Evolutionary conservation across 495 filamentous ascomycete species (phyloP).

Genomic region (Neurospora sp.): DNA sequence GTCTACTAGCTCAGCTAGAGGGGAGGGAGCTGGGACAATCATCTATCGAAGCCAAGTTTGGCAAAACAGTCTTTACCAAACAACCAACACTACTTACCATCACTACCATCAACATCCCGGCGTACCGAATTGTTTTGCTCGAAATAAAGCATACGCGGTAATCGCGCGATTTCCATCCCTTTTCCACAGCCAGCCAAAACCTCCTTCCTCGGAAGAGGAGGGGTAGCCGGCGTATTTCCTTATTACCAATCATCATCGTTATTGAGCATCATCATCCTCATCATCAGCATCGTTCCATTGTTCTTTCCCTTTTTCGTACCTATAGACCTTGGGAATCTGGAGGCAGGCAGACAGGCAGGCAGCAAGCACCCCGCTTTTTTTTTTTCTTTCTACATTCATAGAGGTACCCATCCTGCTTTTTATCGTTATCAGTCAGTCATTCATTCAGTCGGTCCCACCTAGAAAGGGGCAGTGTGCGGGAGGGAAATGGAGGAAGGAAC

Average conservation of each 20-base stretch:
- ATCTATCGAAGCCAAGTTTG: neutral
- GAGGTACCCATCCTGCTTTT: neutral
- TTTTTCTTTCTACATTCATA: neutral
- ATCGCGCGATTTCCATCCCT: neutral
- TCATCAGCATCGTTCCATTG: neutral
- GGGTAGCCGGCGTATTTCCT: neutral
- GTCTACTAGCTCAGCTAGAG: slow-evolving; percentile 1
- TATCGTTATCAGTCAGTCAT: neutral
- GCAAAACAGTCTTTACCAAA: neutral
- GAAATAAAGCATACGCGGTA: neutral
- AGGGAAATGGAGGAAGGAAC: neutral
- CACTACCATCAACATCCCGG: neutral
- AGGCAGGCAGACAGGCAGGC: neutral
- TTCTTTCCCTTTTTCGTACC: neutral
- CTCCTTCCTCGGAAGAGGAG: neutral
- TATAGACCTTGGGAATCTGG: neutral
- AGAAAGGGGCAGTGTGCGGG: neutral
- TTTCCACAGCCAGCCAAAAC: neutral
- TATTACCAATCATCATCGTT: neutral
- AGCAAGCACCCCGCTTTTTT: neutral
- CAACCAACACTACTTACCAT: neutral
- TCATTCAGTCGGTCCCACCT: neutral
- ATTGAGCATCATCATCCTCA: neutral
- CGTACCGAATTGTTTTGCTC: neutral
- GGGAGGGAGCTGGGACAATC: neutral